These are phyloP conservation scores for Misopates orontium DNA, from an alignment of 257 asterid genomes.

Conservation along the genomic window DNA sequence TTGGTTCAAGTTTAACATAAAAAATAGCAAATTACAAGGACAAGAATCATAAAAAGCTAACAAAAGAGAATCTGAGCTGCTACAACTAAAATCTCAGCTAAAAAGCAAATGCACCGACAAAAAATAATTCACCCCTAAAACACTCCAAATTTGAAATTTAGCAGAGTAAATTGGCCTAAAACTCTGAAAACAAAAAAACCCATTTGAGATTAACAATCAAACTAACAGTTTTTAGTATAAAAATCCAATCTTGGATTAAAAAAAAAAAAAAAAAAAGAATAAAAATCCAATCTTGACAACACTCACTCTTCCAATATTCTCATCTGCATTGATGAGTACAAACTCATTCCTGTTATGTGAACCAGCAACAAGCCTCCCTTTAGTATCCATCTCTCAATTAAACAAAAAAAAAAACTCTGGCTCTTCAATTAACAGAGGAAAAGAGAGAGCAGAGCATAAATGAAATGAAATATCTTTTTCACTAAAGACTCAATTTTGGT, in stretches of 20 bases:
- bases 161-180: neutral
- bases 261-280: too few species aligned
- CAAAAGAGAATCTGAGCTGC: conserved; percentile 26
- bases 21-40: conserved; percentile 9
- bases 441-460: conserved; percentile 28
- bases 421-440: conserved; percentile 13
- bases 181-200: neutral
- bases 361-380: conserved; percentile 96
- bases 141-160: too few species aligned
- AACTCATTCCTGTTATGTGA: conserved; percentile 96
- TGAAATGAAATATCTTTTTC: neutral
- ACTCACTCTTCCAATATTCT: conserved; percentile 88
- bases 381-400: conserved; percentile 65
- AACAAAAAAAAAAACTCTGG: too few species aligned
- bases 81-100: conserved; percentile 15
- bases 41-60: neutral
- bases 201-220: conserved; percentile 11
- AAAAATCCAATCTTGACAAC: conserved; percentile 14
- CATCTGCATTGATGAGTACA: conserved; percentile 96
- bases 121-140: conserved; percentile 21
- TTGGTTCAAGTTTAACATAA: neutral
- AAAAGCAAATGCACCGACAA: conserved; percentile 4
- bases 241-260: too few species aligned
- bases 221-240: neutral
- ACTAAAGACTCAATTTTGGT: conserved; percentile 30